Evolutionary conservation across 805 yeast genomes (phyloP), one percentile per base, ranked within the genome.

Genomic region (Yarrowia deformans): DNA sequence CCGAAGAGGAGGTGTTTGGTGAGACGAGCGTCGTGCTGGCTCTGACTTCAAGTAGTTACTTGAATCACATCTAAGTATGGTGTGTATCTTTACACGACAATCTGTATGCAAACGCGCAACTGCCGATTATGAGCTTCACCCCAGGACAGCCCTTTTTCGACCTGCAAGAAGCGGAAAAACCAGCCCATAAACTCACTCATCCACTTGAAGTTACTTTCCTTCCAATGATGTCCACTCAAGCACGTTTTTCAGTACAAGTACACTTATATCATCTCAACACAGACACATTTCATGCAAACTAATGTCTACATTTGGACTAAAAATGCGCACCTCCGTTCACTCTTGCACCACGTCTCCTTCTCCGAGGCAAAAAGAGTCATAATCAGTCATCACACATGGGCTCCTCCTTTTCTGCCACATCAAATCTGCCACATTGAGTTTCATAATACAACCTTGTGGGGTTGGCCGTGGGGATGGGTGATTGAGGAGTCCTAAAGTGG

Each of bases 361-460:
- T 23, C 29, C 29, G 39, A 14, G 40, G 40, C 23, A n/a, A 9
- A 18, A 54, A 54, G n/a, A 52, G 56, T 35, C 56, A 32, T 23
- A 19, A 8, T 54, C 60, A 54, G 60, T 54, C 60, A 54, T 39
- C 13, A 23, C 39, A 39, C 58, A 39, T 39, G 45, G 29, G 5
- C 45, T 35, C 19, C 37, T 54, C 60, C 16, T 18, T 42, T n/a
- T 54, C 45, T 37, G 60, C 60, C 60, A 54, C 60, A 13, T 54
- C 60, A 37, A 37, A 37, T 19, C 60, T 54, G 60, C 58, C 60
- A 14, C 45, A 37, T 19, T 54, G 23, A 9, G 60, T 54, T 54
- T 54, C 23, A 52, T 50, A 37, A 35, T 39, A 16, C 60, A 54
- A 54, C 60, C 60, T 54, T 54, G 60, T 23, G 45, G 45, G 60